phyloP scores from a whole-genome alignment of 1,139 yeast species.

The Saccharomyces pastorianus region DNA sequence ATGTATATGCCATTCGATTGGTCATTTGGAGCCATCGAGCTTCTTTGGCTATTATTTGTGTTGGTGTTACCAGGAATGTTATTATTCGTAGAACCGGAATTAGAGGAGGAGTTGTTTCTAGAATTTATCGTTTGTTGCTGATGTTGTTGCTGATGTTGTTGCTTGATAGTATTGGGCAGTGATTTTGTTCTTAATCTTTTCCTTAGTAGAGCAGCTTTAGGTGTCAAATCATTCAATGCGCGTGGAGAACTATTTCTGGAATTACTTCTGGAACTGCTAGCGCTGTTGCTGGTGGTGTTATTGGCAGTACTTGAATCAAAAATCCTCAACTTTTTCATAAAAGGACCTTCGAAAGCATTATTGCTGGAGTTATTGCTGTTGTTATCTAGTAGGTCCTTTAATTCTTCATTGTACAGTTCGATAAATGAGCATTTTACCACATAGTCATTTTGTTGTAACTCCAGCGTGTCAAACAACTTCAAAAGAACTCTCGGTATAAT shows the following conservation, averaged over 20 bases:
- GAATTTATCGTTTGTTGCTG: not conserved
- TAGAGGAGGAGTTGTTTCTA: not conserved
- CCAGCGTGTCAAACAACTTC: conserved; percentile 44
- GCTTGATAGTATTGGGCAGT: conserved; percentile 1
- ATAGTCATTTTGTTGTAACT: conserved; percentile 37
- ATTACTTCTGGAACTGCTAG: conserved; percentile 8
- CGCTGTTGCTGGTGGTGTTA: conserved; percentile 8
- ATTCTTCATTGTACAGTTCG: conserved; percentile 67
- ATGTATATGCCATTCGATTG: conserved; percentile 35
- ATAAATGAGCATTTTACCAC: conserved; percentile 61
- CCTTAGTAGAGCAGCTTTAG: conserved; percentile 8
- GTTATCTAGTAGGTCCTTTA: conserved; percentile 52
- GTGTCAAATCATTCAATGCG: conserved; percentile 4
- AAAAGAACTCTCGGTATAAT: conserved; percentile 59
- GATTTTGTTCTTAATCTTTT: conserved; percentile 9
- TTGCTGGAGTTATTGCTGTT: conserved; percentile 7
- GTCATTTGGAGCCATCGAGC: conserved; percentile 7
- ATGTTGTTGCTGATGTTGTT: conserved; percentile 2
- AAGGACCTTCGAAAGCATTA: conserved; percentile 3
- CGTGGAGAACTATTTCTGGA: conserved; percentile 18
- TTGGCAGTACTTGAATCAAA: conserved; percentile 37
- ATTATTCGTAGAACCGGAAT: not conserved
- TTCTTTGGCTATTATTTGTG: conserved; percentile 4
- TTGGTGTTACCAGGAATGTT: conserved; percentile 1
- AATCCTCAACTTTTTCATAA: conserved; percentile 39